phyloP scores from a whole-genome alignment of 306 rosid genomes.

The Gynostemma pentaphyllum region DNA sequence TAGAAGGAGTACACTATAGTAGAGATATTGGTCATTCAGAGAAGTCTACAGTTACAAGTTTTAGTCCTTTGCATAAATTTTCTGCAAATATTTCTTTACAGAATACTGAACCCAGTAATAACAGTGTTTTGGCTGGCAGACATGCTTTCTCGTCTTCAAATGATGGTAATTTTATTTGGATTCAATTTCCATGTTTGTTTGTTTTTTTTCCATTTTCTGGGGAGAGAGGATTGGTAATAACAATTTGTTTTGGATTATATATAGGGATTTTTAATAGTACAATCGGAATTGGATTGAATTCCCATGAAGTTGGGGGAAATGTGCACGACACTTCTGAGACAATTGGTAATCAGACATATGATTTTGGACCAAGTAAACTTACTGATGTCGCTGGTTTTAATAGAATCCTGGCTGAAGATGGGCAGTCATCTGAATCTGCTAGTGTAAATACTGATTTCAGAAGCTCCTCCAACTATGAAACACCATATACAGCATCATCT shows the following conservation, averaged over 20 bases:
- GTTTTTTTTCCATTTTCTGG: conserved; percentile 1
- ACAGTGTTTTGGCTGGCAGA: conserved; percentile 22
- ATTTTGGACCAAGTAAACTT: conserved; percentile 26
- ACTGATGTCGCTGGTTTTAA: conserved; percentile 23
- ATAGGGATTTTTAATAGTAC: conserved; percentile 20
- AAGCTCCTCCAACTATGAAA: conserved; percentile 33
- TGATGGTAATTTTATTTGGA: conserved; percentile 35
- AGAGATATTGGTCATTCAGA: conserved; percentile 33
- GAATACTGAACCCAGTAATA: conserved; percentile 36
- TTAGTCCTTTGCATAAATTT: conserved; percentile 26
- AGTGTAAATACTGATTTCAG: conserved; percentile 29
- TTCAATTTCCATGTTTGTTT: conserved; percentile 11
- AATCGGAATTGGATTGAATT: conserved; percentile 9
- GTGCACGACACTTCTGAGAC: conserved; percentile 22
- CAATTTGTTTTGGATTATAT: conserved; percentile 9
- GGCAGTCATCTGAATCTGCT: conserved; percentile 30
- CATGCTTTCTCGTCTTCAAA: conserved; percentile 23
- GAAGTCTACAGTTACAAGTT: conserved; percentile 30
- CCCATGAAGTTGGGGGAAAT: conserved; percentile 28
- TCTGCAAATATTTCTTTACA: conserved; percentile 35
- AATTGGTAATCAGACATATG: conserved; percentile 25
- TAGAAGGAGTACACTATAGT: conserved; percentile 30
- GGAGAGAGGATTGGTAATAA: conserved; percentile 13
- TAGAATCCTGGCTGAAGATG: conserved; percentile 23
- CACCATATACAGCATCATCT: conserved; percentile 22